phyloP scores from a whole-genome alignment of 495 filamentous ascomycete genomes.

The Neurospora sublineolata region DNA sequence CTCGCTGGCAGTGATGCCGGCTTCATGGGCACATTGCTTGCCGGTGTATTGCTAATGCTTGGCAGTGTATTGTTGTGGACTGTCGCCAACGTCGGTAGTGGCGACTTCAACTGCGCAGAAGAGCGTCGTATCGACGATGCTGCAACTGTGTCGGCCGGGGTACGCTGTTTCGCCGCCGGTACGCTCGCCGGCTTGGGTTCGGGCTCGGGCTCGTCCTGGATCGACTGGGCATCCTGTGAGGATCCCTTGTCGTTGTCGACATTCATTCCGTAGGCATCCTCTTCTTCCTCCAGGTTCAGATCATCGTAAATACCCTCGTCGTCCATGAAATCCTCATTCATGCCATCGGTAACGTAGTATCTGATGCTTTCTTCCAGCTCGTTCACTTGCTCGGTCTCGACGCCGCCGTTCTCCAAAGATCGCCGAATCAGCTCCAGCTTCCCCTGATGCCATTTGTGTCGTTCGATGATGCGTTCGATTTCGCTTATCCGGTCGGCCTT shows the following conservation, averaged over 20 bases:
- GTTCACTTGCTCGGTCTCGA: conserved; percentile 74
- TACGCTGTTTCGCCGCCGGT: conserved; percentile 38
- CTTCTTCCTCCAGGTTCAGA: conserved; percentile 81
- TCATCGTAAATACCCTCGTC: conserved; percentile 92
- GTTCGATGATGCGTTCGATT: conserved; percentile 72
- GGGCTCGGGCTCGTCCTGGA: conserved; percentile 62
- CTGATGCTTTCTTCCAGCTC: conserved; percentile 83
- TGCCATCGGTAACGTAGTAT: conserved; percentile 88
- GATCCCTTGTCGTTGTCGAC: conserved; percentile 77
- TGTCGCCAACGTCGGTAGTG: conserved; percentile 79
- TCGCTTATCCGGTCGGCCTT: conserved; percentile 82
- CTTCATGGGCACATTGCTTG: conserved; percentile 56
- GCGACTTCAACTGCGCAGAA: conserved; percentile 86
- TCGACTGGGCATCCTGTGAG: conserved; percentile 88
- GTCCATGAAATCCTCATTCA: conserved; percentile 77
- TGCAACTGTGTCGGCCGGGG: conserved; percentile 37
- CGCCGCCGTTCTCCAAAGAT: conserved; percentile 80
- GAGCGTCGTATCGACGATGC: conserved; percentile 55
- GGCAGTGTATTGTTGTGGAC: conserved; percentile 55
- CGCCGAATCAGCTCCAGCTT: conserved; percentile 87
- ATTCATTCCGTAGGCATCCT: conserved; percentile 68
- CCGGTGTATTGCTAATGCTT: conserved; percentile 48
- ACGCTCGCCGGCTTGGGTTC: conserved; percentile 42
- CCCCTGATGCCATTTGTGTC: conserved; percentile 90
- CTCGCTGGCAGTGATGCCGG: conserved; percentile 78